Conservation (phyloP, 805 yeast species). For the Huiozyma naganishii region DNA sequence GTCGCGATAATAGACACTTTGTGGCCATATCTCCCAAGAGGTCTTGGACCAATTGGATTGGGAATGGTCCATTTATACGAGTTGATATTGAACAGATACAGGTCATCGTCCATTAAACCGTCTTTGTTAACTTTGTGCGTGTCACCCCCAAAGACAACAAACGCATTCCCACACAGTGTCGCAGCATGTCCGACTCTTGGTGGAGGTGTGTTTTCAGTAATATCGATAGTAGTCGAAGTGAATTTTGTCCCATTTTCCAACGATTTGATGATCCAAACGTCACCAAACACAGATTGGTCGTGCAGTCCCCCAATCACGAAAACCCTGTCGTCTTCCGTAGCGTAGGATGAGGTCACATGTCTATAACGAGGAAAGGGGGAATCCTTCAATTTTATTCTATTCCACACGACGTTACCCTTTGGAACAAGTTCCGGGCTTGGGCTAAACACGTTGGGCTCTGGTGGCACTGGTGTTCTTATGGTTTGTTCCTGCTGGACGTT, state of each 20-base stretch:
- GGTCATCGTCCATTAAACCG: constrained; percentile 77
- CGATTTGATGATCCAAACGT: constrained; percentile 74
- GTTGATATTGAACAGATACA: constrained; percentile 75
- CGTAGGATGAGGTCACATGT: constrained; percentile 70
- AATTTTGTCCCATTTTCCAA: constrained; percentile 30
- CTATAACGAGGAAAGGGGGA: constrained; percentile 94
- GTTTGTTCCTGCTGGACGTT: not conserved
- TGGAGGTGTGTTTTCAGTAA: constrained; percentile 74
- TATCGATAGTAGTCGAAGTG: constrained; percentile 46
- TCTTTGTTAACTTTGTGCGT: constrained; percentile 70
- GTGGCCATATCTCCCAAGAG: constrained; percentile 92
- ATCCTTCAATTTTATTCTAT: constrained; percentile 45
- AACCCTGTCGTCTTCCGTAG: constrained; percentile 71
- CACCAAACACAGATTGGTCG: constrained; percentile 88
- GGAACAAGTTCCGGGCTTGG: not conserved
- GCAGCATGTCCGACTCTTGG: constrained; percentile 96
- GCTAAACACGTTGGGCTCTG: not conserved
- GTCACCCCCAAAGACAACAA: constrained; percentile 93
- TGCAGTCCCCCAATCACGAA: constrained; percentile 92
- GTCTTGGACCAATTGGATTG: constrained; percentile 61
- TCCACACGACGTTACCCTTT: constrained; percentile 42
- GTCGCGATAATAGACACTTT: constrained; percentile 67
- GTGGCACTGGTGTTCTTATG: not conserved
- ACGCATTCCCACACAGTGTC: constrained; percentile 87
- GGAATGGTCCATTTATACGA: constrained; percentile 74